Evolutionary conservation across 148 eudicot genomes (phyloP).

Genomic region (Beta vulgaris): DNA sequence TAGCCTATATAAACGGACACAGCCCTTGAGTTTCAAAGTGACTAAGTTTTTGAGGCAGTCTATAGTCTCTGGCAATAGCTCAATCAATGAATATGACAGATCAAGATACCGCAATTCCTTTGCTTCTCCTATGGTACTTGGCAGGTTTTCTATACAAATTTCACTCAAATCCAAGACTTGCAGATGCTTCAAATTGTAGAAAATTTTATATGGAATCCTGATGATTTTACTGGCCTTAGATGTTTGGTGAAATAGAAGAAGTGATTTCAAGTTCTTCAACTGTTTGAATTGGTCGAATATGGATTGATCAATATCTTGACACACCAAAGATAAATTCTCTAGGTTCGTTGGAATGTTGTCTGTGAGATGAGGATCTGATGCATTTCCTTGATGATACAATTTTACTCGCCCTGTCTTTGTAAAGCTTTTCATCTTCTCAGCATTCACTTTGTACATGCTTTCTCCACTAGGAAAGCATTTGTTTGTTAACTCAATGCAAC

Average conservation of each 20-base stretch:
- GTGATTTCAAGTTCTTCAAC: neutral
- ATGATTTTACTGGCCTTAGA: too few species aligned
- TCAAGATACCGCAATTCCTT: conserved; percentile 11
- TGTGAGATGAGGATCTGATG: too few species aligned
- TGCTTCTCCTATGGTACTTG: neutral
- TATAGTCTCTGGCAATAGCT: neutral
- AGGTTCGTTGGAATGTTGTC: too few species aligned
- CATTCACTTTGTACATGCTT: too few species aligned
- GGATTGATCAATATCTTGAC: neutral
- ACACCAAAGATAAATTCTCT: neutral
- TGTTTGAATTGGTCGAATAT: neutral
- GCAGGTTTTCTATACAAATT: neutral
- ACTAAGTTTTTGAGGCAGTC: neutral
- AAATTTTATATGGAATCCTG: neutral
- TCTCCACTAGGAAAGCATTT: too few species aligned
- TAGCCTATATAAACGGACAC: neutral
- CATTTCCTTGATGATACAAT: too few species aligned
- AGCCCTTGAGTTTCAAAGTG: neutral
- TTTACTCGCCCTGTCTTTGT: too few species aligned
- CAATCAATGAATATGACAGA: conserved; percentile 3
- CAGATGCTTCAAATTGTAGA: neutral
- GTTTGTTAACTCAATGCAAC: too few species aligned
- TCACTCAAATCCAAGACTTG: conserved; percentile 6
- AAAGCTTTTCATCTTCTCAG: too few species aligned
- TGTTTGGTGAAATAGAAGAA: conserved; percentile 4